Evolutionary conservation across 306 rosid species (phyloP).

Genomic region (Vicia sativa): DNA sequence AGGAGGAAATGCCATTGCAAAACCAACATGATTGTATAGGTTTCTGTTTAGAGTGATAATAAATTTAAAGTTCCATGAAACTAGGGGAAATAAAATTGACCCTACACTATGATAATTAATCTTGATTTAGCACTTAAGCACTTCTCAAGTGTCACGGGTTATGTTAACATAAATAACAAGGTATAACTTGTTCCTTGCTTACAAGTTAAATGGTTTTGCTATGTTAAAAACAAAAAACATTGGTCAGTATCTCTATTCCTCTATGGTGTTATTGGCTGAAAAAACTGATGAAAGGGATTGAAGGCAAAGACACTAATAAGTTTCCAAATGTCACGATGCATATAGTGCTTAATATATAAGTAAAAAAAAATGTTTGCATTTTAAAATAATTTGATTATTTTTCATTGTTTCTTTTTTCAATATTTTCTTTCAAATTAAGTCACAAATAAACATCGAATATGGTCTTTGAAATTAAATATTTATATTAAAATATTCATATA

Average conservation of each 20-base stretch:
- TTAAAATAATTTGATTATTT: too few relatives aligned
- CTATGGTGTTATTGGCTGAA: background rate
- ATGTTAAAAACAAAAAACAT: conserved; percentile 8
- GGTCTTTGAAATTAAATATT: too few relatives aligned
- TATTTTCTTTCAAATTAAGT: too few relatives aligned
- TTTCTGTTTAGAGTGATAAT: background rate
- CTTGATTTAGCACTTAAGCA: background rate
- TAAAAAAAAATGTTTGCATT: too few relatives aligned
- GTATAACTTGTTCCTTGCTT: background rate
- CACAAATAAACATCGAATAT: too few relatives aligned
- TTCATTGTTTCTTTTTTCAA: too few relatives aligned
- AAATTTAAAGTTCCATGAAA: conserved; percentile 8
- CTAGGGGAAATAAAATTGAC: conserved; percentile 15
- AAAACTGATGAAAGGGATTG: conserved; percentile 1
- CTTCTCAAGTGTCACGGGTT: background rate
- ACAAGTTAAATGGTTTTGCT: conserved; percentile 6
- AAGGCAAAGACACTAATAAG: background rate
- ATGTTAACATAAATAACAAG: background rate
- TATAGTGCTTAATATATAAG: background rate
- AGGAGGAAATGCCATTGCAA: background rate
- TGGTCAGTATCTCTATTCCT: background rate
- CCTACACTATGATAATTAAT: background rate
- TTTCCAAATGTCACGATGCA: background rate
- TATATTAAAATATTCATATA: too few relatives aligned
- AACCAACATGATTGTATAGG: conserved; percentile 3